Evolutionary conservation across 345 rosid genomes (phyloP), one percentile per base, ranked within the genome.

Genomic region (Sisymbrium altissimum): DNA sequence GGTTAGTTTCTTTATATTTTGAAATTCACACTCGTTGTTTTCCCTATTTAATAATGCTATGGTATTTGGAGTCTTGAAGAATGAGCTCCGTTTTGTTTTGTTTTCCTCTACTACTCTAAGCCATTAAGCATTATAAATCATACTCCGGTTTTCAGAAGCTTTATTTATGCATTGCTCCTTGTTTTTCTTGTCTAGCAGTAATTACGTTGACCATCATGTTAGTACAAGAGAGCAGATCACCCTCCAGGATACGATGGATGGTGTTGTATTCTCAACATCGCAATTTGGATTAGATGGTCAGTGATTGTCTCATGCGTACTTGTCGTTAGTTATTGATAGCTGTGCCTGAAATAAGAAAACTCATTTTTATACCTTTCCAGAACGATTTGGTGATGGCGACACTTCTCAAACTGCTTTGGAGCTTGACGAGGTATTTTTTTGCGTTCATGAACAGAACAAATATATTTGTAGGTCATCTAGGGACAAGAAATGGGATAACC

Each of bases 141-240:
- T 8, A 30, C 19, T 7, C 8, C 36, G 41, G 21, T 56, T 15
- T 38, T 32, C 30, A 48, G 23, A 33, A 72, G 23, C 39, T 65
- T 23, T 44, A 19, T 70, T 57, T 67, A 55, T 52, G 35, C 75
- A 6, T 45, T 78, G 54, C 19, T 55, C 29, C 18, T 27, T 60
- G 30, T 68, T 56, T n/a, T 70, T 33, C 46, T 62, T 56, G 66
- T 71, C 15, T 67, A 80, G 87, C 93, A 96, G 99, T 75, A 90
- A 86, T 80, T 92, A 87, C 72, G 96, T 90, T 57, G 99, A 96
- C 81, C 98, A 89, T 83, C 99, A 96, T 62, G 73, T 96, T 68
- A 92, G 99, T 83, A 79, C 97, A 57, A 88, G 88, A 82, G 99
- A 96, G 85, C 99, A 96, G 66, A 96, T 96, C 75, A 96, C 99